A percentile compares a stretch with the other conserved stretches of the same genome.
Conservation (phyloP, 2,329 filamentous ascomycete genomes). For the Hypoxylon sp. region DNA sequence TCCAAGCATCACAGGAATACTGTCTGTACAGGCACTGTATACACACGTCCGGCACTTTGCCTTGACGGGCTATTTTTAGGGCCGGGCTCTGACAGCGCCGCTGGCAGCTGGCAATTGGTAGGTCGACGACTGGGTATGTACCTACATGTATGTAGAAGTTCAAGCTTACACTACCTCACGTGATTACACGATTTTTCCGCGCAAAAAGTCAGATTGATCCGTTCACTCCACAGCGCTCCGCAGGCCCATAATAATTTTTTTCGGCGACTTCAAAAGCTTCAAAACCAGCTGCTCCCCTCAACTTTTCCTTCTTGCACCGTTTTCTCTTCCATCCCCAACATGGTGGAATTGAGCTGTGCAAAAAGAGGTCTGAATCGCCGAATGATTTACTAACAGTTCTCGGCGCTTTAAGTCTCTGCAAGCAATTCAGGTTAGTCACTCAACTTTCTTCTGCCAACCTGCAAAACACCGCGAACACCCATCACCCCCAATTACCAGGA, state of each 20-base stretch:
- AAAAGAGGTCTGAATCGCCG: not conserved
- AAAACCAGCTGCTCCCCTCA: conserved; percentile 16
- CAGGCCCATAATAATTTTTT: conserved; percentile 27
- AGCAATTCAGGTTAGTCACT: conserved; percentile 22
- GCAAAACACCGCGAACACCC: conserved; percentile 13
- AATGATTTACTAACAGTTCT: not conserved
- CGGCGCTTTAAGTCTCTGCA: not conserved
- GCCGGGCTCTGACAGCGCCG: conserved; percentile 11
- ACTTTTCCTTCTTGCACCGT: conserved; percentile 31
- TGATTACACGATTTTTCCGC: conserved; percentile 21
- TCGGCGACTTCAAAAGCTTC: conserved; percentile 51
- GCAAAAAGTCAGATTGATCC: conserved; percentile 22
- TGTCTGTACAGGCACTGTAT: not conserved
- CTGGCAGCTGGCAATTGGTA: conserved; percentile 18
- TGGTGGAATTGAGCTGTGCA: not conserved
- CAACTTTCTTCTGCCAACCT: conserved; percentile 17
- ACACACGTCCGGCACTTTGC: not conserved
- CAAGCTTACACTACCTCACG: conserved; percentile 10
- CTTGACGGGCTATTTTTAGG: conserved; percentile 28
- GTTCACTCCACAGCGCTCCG: conserved; percentile 1
- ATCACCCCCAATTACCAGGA: conserved; percentile 65
- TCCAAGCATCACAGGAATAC: not conserved
- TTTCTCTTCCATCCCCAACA: not conserved
- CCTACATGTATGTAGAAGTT: too few species aligned
- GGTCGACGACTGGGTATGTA: conserved; percentile 16